These are phyloP conservation scores for Draba incana DNA, from an alignment of 345 rosid species.

Conservation along the genomic window DNA sequence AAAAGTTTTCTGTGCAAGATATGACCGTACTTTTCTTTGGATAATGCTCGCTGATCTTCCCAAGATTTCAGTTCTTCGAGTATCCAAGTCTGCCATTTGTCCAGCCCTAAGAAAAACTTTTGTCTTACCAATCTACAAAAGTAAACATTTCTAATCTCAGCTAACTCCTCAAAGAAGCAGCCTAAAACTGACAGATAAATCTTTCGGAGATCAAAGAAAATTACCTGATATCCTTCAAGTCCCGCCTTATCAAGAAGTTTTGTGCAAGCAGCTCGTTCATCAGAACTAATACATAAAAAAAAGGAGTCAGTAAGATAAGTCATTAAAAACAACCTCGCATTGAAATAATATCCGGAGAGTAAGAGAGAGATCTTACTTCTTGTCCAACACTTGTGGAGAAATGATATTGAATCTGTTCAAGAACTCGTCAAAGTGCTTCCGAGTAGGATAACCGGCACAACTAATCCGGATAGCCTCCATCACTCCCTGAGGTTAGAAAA, in stretches of 20 bases:
- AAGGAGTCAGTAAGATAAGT: constrained; percentile 18
- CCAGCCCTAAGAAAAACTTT: constrained; percentile 97
- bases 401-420: constrained; percentile 79
- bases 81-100: constrained; percentile 97
- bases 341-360: constrained; percentile 7
- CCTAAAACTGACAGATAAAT: constrained; percentile 5
- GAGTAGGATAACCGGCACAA: constrained; percentile 97
- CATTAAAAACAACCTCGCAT: constrained; percentile 12
- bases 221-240: constrained; percentile 92
- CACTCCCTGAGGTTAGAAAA: constrained; percentile 66
- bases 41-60: constrained; percentile 96
- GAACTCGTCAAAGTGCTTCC: constrained; percentile 88
- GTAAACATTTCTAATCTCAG: constrained; percentile 34
- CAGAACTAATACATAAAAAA: constrained; percentile 51
- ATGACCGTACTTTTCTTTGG: constrained; percentile 93
- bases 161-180: constrained; percentile 32
- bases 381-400: constrained; percentile 74
- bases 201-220: constrained; percentile 6
- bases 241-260: constrained; percentile 80
- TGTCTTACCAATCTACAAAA: constrained; percentile 88
- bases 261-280: constrained; percentile 84
- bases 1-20: constrained; percentile 76
- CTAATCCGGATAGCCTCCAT: constrained; percentile 99
- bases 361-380: constrained; percentile 61
- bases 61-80: constrained; percentile 80